These are phyloP conservation scores for Xylariomycetidae sp. DNA, from an alignment of 2,329 filamentous ascomycete genomes.

Conservation along the genomic window DNA sequence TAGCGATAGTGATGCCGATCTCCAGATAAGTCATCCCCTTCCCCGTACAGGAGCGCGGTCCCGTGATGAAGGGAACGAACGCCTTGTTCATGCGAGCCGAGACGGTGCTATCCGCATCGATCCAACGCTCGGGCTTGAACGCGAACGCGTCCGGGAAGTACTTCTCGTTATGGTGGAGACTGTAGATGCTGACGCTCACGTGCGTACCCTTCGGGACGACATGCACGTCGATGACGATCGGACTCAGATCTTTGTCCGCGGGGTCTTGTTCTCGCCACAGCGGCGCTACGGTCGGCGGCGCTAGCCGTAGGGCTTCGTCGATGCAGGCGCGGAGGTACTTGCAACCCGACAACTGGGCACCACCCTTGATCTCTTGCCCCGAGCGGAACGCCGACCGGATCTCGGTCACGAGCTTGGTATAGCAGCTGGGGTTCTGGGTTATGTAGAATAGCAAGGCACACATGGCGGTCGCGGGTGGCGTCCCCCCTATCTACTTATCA, in stretches of 20 bases:
- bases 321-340: background rate
- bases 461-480: slow-evolving; percentile 1
- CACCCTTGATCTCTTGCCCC: background rate
- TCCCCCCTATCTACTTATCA: background rate
- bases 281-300: background rate
- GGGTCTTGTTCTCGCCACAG: background rate
- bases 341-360: background rate
- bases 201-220: slow-evolving; percentile 3
- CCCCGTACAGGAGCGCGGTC: slow-evolving; percentile 1
- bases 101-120: background rate
- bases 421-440: background rate
- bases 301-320: background rate
- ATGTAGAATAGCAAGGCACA: slow-evolving; percentile 2
- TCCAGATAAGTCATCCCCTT: slow-evolving; percentile 3
- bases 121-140: slow-evolving; percentile 7
- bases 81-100: slow-evolving; percentile 2
- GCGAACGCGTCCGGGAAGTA: slow-evolving; percentile 3
- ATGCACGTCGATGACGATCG: slow-evolving; percentile 5
- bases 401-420: background rate
- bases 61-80: slow-evolving; percentile 5
- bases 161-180: slow-evolving; percentile 4
- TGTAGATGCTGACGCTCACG: slow-evolving; percentile 3
- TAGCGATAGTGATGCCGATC: background rate
- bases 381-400: slow-evolving; percentile 1
- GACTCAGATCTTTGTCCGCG: background rate